A percentile compares a stretch with the other conserved stretches of the same genome.
Conservation (phyloP, 345 rosid species). For the Cardiospermum halicacabum region DNA sequence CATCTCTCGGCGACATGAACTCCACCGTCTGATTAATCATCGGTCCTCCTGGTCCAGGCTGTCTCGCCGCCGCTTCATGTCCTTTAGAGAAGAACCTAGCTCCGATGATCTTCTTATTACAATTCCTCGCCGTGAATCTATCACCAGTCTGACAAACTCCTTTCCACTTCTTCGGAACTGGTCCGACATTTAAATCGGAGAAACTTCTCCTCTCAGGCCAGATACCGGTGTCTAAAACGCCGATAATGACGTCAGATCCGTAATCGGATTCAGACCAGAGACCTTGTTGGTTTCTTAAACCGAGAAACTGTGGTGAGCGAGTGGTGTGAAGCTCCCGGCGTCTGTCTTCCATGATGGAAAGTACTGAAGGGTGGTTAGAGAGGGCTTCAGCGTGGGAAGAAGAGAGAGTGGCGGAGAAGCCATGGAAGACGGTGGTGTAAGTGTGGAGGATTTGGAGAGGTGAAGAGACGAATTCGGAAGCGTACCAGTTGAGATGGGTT, state of each 20-base stretch:
- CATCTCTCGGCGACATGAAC: slow-evolving; percentile 80
- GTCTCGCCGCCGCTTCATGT: slow-evolving; percentile 54
- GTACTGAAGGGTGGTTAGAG: slow-evolving; percentile 55
- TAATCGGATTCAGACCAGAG: slow-evolving; percentile 86
- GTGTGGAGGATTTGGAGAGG: slow-evolving; percentile 61
- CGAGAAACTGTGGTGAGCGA: slow-evolving; percentile 84
- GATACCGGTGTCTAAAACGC: slow-evolving; percentile 77
- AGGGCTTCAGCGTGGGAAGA: slow-evolving; percentile 41
- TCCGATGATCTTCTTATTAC: slow-evolving; percentile 71
- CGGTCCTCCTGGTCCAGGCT: slow-evolving; percentile 44
- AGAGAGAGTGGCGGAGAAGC: slow-evolving; percentile 69
- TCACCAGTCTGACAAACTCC: slow-evolving; percentile 60
- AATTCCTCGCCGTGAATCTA: slow-evolving; percentile 35
- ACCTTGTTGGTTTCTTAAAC: slow-evolving; percentile 66
- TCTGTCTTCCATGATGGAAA: slow-evolving; percentile 59
- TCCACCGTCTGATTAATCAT: slow-evolving; percentile 69
- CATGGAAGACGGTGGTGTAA: slow-evolving; percentile 90
- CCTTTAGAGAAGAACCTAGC: slow-evolving; percentile 77
- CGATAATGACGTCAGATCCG: slow-evolving; percentile 83
- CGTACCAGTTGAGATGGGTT: slow-evolving; percentile 81
- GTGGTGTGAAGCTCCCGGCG: slow-evolving; percentile 82
- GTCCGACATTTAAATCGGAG: slow-evolving; percentile 66
- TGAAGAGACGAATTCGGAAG: slow-evolving; percentile 53
- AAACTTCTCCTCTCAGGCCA: slow-evolving; percentile 88
- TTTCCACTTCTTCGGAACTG: slow-evolving; percentile 72